Percentiles rank a stretch among this genome's conserved stretches.
These are phyloP conservation scores for Trametes punicea DNA, from an alignment of 768 basidiomycete genomes.

Conservation along the genomic window DNA sequence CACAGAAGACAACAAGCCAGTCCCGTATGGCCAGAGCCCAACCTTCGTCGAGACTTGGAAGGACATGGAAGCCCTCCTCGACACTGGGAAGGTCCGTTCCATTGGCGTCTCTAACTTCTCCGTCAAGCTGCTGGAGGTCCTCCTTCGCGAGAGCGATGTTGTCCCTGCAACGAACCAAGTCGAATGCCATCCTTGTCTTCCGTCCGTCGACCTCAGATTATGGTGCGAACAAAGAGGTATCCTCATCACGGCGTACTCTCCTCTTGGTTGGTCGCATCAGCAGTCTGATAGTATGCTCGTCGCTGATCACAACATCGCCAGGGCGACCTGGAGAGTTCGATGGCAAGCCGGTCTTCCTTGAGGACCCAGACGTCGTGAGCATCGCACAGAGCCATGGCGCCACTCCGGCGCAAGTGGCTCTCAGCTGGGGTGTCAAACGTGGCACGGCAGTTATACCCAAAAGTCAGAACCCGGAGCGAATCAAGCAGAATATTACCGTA, in stretches of 20 bases:
- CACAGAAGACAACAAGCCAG: constrained; percentile 22
- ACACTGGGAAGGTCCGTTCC: constrained; percentile 44
- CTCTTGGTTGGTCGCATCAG: constrained; percentile 35
- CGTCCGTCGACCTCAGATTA: constrained; percentile 44
- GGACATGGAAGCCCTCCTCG: constrained; percentile 51
- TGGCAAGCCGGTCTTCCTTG: constrained; percentile 30
- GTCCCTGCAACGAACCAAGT: constrained; percentile 47
- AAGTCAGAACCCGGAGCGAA: constrained; percentile 41
- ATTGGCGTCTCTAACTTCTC: constrained; percentile 62
- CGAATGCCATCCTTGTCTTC: constrained; percentile 47
- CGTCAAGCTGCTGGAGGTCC: constrained; percentile 39
- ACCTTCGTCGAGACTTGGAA: constrained; percentile 44
- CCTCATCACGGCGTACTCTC: constrained; percentile 47
- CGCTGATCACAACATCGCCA: constrained; percentile 22
- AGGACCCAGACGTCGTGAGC: constrained; percentile 28
- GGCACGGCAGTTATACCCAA: constrained; percentile 56
- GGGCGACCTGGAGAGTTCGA: constrained; percentile 33
- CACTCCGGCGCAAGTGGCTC: constrained; percentile 47
- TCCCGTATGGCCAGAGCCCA: constrained; percentile 28
- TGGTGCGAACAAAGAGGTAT: constrained; percentile 51
- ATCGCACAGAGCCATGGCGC: constrained; percentile 37
- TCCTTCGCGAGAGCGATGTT: constrained; percentile 39
- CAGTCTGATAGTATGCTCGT: not conserved
- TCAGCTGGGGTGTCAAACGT: constrained; percentile 57
- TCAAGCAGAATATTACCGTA: constrained; percentile 51